A percentile compares a stretch with the other conserved stretches of the same genome.
Conservation (phyloP, 2,329 filamentous ascomycete genomes). For the Botrytis fabae region DNA sequence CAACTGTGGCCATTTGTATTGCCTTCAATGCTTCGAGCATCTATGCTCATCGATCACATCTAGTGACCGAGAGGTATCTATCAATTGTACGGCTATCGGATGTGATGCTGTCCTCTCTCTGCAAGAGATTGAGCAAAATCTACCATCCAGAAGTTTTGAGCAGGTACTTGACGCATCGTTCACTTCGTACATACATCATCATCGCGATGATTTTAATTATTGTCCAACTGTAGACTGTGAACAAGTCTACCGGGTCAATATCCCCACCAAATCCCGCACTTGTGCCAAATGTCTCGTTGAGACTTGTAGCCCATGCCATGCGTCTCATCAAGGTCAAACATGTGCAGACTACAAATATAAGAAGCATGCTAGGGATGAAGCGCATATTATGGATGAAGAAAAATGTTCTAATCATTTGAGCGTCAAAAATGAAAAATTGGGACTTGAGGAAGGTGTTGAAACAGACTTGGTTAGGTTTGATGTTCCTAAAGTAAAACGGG, state of each 20-base stretch:
- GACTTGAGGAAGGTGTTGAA: neutral
- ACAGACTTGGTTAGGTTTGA: neutral
- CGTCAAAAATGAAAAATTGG: slow-evolving; percentile 2
- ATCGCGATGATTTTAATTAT: slow-evolving; percentile 20
- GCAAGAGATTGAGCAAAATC: slow-evolving; percentile 23
- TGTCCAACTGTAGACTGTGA: slow-evolving; percentile 24
- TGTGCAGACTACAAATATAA: slow-evolving; percentile 30
- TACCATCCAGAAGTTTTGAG: slow-evolving; percentile 24
- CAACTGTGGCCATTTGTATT: slow-evolving; percentile 41
- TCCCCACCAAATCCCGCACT: neutral
- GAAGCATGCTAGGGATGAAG: slow-evolving; percentile 16
- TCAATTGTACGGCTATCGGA: slow-evolving; percentile 23
- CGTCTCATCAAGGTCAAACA: slow-evolving; percentile 25
- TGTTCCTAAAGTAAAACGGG: neutral
- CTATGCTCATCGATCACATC: slow-evolving; percentile 34
- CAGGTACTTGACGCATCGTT: slow-evolving; percentile 25
- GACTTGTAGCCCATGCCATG: slow-evolving; percentile 28
- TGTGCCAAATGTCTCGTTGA: slow-evolving; percentile 27
- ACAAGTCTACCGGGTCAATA: slow-evolving; percentile 18
- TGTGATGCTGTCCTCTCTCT: slow-evolving; percentile 24
- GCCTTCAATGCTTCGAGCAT: slow-evolving; percentile 45
- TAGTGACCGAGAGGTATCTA: slow-evolving; percentile 31
- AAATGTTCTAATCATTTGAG: slow-evolving; percentile 36
- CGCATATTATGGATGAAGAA: neutral
- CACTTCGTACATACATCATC: slow-evolving; percentile 22